Evolutionary conservation across 2,329 filamentous ascomycete species (phyloP), one percentile per base, ranked within the genome.

Genomic region (Aspergillus felis): DNA sequence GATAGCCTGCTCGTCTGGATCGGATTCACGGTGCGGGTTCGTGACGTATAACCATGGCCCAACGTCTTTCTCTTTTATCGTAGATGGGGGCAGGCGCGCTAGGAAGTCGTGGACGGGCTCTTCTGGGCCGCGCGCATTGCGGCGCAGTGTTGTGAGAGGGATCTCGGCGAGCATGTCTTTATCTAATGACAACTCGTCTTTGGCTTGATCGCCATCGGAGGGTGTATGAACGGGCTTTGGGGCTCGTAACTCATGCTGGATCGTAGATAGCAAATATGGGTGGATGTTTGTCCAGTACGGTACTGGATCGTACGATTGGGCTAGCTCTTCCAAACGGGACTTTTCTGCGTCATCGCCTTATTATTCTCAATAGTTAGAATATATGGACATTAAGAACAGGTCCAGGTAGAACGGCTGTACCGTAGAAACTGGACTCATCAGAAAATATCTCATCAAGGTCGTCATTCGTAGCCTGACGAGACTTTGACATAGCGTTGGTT

Each of bases 1-100:
- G 1, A 83, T 66, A 42, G 83, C 78, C 5, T 77, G 78, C 57
- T 59, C 57, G 71, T 77, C 48, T 67, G 61, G 17, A 73, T 73
- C 4, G 73, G 71, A 3, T 70, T 67, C 59, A 77, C 78, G 53
- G 24, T 66, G 63, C 0, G 87, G 88, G 69, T 91, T 91, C 53
- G 81, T 82, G 46, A 89, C 83, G 77, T 83, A 91, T 50, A 96
- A 90, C 88, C 90, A 94, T 0, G 82, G 82, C 2, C 81, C 78
- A 0, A 75, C 64, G 0, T 66, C 66, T 1, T 71, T 73, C 3
- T 74, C 70, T 2, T 78, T 72, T 1, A 86, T 89, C 1, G 82
- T 87, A 3, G 82, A 81, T 0, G 91, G 89, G 0, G 88, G 87
- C 0, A 92, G 78, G 8, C 90, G 85, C 8, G 75, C 58, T 2